A percentile compares a stretch with the other conserved stretches of the same genome.
Conservation (phyloP, 345 rosid species). For the Kernera saxatilis region DNA sequence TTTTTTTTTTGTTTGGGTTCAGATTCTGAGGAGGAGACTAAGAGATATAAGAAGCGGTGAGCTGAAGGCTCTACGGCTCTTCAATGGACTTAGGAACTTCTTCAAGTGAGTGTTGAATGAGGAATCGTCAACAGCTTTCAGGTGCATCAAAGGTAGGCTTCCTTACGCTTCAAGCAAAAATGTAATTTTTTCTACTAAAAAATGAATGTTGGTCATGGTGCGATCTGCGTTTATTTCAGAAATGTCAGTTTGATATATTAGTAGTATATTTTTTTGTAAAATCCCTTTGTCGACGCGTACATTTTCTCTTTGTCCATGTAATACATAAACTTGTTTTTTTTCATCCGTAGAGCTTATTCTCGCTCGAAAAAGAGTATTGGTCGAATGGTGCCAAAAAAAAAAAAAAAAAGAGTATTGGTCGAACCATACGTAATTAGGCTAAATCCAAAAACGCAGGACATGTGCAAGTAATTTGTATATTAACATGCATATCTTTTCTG, state of each 20-base stretch:
- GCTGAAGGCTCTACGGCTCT: conserved; percentile 66
- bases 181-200: not conserved
- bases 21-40: conserved; percentile 83
- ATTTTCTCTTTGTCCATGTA: not conserved
- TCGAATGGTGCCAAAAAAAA: no score
- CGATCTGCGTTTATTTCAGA: conserved; percentile 6
- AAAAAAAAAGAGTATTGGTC: not conserved
- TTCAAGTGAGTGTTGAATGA: conserved; percentile 43
- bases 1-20: conserved; percentile 14
- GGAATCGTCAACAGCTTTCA: not conserved
- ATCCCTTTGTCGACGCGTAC: not conserved
- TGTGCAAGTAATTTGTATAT: no score
- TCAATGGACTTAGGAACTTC: conserved; percentile 61
- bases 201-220: conserved; percentile 1
- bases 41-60: conserved; percentile 87
- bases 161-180: not conserved
- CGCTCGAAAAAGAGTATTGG: not conserved
- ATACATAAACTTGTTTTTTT: not conserved
- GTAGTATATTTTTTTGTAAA: not conserved
- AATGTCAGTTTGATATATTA: not conserved
- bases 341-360: not conserved
- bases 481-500: no score
- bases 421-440: not conserved
- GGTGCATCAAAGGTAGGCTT: conserved; percentile 4
- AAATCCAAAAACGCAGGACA: no score